Conservation (phyloP, 352 stramenopile genomes). For the Elongisporangium undulatum region DNA sequence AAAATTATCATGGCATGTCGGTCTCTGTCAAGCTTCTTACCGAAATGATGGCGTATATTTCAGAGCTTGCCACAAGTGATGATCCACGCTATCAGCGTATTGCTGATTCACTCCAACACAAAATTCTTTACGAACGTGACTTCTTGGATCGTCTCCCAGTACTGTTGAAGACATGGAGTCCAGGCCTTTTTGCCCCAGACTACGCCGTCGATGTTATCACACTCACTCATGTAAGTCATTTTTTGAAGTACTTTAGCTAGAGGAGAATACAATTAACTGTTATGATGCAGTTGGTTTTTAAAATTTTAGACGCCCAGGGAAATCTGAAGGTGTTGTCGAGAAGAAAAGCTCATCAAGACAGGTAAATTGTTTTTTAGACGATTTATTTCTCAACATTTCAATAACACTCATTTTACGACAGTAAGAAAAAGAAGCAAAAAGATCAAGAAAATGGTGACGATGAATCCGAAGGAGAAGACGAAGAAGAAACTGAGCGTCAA, state of each 20-base stretch:
- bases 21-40: constrained; percentile 70
- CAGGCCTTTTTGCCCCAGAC: constrained; percentile 49
- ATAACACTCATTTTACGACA: constrained; percentile 3
- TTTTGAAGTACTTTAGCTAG: constrained; percentile 3
- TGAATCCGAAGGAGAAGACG: constrained; percentile 48
- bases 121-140: constrained; percentile 86
- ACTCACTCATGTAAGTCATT: constrained; percentile 69
- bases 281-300: constrained; percentile 68
- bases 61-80: constrained; percentile 62
- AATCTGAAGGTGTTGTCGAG: constrained; percentile 82
- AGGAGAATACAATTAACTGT: not conserved
- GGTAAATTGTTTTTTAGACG: constrained; percentile 18
- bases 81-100: constrained; percentile 79
- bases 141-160: constrained; percentile 82
- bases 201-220: constrained; percentile 83
- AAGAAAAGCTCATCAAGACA: constrained; percentile 58
- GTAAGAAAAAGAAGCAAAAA: constrained; percentile 43
- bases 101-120: constrained; percentile 82
- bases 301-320: constrained; percentile 79
- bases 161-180: constrained; percentile 75
- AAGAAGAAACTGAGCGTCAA: constrained; percentile 70
- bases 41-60: constrained; percentile 86
- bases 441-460: constrained; percentile 23
- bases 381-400: not conserved
- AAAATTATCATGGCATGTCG: constrained; percentile 83